phyloP scores from a whole-genome alignment of 2,329 filamentous ascomycete genomes.

The Xylaria digitata region DNA sequence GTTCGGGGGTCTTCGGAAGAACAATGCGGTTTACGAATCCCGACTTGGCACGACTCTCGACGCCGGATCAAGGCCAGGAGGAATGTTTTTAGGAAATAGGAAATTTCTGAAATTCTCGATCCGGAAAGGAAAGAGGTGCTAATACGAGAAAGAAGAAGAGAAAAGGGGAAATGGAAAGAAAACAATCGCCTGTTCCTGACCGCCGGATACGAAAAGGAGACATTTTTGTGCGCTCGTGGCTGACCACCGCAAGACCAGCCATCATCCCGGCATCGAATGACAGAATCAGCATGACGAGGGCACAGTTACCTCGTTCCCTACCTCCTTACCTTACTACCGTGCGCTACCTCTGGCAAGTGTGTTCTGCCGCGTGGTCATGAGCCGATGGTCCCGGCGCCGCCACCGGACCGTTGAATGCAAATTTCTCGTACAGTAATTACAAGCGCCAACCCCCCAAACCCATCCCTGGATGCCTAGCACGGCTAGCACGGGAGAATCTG shows the following conservation, averaged over 20 bases:
- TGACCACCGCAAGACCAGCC: background rate
- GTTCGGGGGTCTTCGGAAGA: conserved; percentile 36
- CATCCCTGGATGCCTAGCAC: conserved; percentile 35
- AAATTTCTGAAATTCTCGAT: conserved; percentile 1
- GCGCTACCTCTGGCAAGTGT: conserved; percentile 1
- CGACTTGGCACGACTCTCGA: conserved; percentile 22
- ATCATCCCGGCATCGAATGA: conserved; percentile 17
- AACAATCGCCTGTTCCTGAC: conserved; percentile 7
- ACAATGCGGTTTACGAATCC: conserved; percentile 15
- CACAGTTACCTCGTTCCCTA: background rate
- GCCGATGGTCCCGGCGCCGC: conserved; percentile 35
- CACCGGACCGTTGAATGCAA: conserved; percentile 31
- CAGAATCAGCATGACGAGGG: background rate
- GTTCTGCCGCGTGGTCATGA: conserved; percentile 31
- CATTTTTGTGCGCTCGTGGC: conserved; percentile 21
- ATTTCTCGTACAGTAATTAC: conserved; percentile 30
- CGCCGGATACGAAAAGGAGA: conserved; percentile 21
- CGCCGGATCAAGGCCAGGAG: background rate
- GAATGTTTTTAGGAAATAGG: background rate
- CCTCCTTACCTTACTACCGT: conserved; percentile 10
- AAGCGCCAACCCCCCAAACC: conserved; percentile 14
- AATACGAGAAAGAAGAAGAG: background rate
- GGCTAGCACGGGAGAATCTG: conserved; percentile 37
- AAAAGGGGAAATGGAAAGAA: background rate
- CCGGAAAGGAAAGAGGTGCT: background rate